Evolutionary conservation across 1,139 yeast genomes (phyloP), one percentile per base, ranked within the genome.

Genomic region (Entelexis paramagnoliae): DNA sequence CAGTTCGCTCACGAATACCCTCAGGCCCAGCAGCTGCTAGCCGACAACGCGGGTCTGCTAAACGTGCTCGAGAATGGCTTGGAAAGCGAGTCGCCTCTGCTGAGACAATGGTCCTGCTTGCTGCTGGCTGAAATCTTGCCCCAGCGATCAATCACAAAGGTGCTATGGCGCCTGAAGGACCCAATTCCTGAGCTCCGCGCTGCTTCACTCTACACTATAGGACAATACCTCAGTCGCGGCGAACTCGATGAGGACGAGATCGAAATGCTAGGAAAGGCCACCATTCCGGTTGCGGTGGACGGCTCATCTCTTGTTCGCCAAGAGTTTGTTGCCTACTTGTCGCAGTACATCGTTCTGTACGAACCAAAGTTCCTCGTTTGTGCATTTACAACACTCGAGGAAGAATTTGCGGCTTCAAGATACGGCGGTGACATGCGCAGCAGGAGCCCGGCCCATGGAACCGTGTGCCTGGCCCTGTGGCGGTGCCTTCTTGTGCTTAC

Each of bases 121-220:
- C 71, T 91, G 49, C 72, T 89, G 28, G 80, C 94, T 0, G 93
- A 86, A 61, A 69, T 89, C 40, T 82, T 93, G 81, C 83, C 55
- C 6, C 26, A 26, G 80, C 83, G 39, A 72, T 80, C 61, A 1
- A 24, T 52, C 28, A 14, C 53, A 35, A 75, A 76, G 56, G 65
- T 91, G 36, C 66, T 80, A 35, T 69, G 72, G 34, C 69, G 85
- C 48, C 72, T 88, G 32, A 78, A 77, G 56, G 97, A 91, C 64
- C 96, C 96, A 0, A 87, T 89, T 46, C 96, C 98, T 0, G 99
- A 91, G 66, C 95, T 91, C 0, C 73, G 98, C 55, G 83, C 96
- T 0, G 86, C 97, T 0, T 79, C 87, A 11, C 71, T 91, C 11
- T 72, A 81, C 46, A 86, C 95, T 0, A 68, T 91, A 48, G 79